A percentile compares a stretch with the other conserved stretches of the same genome.
Evolutionary conservation across 148 eudicot species (phyloP).

Genomic region (Talinum fruticosum): DNA sequence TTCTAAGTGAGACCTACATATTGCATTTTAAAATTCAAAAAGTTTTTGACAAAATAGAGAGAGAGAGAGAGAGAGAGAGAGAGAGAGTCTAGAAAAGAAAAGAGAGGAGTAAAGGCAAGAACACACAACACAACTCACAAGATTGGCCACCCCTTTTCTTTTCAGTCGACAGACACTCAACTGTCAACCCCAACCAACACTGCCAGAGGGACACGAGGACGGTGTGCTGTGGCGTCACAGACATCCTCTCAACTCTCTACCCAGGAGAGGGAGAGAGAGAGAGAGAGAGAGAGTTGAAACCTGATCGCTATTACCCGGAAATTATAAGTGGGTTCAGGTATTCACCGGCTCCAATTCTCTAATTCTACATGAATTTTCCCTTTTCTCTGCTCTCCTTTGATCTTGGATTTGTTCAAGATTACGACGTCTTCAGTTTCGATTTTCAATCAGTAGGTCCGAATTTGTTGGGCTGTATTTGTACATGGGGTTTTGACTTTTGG

Average conservation of each 20-base stretch:
- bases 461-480: not conserved
- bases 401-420: not conserved
- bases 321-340: not conserved
- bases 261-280: not conserved
- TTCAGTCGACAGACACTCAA: not conserved
- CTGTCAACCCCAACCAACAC: slow-evolving; percentile 20
- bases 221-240: slow-evolving; percentile 18
- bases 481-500: not conserved
- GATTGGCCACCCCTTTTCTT: slow-evolving; percentile 13
- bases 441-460: not conserved
- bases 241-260: not conserved
- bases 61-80: not conserved
- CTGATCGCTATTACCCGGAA: not conserved
- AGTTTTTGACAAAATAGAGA: not conserved
- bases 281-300: not conserved
- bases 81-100: not conserved
- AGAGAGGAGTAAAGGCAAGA: slow-evolving; percentile 7
- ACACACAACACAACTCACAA: slow-evolving; percentile 3
- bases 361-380: not conserved
- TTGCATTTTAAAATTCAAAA: not conserved
- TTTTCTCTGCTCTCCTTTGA: not conserved
- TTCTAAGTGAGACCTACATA: too few species aligned
- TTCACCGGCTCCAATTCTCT: not conserved
- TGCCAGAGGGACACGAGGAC: slow-evolving; percentile 21
- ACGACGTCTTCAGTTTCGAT: not conserved